Conservation (phyloP, 2,329 filamentous ascomycete genomes). For the Colletotrichum zoysiae region DNA sequence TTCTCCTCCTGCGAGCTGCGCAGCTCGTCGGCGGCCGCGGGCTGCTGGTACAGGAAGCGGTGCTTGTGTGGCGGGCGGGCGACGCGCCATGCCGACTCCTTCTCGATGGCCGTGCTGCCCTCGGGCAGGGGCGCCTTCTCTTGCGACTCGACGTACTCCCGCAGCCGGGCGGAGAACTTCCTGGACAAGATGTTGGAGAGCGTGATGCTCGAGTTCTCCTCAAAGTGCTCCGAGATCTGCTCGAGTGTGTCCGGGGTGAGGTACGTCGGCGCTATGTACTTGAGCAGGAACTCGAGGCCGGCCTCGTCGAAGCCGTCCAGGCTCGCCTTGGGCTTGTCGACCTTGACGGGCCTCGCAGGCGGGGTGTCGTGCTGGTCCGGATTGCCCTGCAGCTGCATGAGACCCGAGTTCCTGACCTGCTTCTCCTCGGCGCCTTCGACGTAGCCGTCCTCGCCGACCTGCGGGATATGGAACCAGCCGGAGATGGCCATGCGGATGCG, state of each 20-base stretch:
- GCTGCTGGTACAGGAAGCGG: conserved; percentile 85
- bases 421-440: conserved; percentile 89
- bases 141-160: conserved; percentile 75
- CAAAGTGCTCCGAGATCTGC: conserved; percentile 83
- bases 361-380: conserved; percentile 91
- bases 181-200: conserved; percentile 82
- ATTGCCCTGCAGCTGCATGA: conserved; percentile 93
- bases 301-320: conserved; percentile 74
- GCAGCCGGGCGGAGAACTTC: conserved; percentile 81
- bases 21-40: conserved; percentile 54
- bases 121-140: conserved; percentile 64
- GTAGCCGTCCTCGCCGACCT: conserved; percentile 92
- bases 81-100: conserved; percentile 75
- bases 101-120: conserved; percentile 68
- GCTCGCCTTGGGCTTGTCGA: conserved; percentile 56
- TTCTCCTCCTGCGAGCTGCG: conserved; percentile 58
- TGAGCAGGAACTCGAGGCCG: conserved; percentile 90
- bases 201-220: conserved; percentile 85
- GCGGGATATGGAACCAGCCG: conserved; percentile 98
- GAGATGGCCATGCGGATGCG: conserved; percentile 97
- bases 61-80: conserved; percentile 95
- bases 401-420: conserved; percentile 87
- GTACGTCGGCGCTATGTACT: conserved; percentile 91
- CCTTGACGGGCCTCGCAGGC: conserved; percentile 67
- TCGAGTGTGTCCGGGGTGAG: conserved; percentile 92